Conservation (phyloP, 2,329 filamentous ascomycete genomes). For the Cytospora schulzeri region DNA sequence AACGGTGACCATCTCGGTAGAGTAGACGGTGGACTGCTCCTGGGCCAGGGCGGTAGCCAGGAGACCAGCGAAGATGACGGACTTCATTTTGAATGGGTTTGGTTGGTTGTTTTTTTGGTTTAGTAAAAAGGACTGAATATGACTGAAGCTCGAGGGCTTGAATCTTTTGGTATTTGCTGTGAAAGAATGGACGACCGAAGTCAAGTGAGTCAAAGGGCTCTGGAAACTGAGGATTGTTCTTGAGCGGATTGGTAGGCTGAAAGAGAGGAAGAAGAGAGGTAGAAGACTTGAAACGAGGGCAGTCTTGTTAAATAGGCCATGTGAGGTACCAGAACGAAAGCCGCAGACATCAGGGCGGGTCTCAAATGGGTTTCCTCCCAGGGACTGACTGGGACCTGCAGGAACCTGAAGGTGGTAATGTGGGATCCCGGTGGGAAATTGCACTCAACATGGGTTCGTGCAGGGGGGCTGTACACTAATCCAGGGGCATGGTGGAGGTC, state of each 20-base stretch:
- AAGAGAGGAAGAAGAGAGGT: conserved; percentile 32
- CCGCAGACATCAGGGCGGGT: conserved; percentile 1
- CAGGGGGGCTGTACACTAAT: conserved; percentile 32
- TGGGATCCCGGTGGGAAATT: conserved; percentile 29
- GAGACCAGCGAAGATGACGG: conserved; percentile 50
- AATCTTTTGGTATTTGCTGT: conserved; percentile 27
- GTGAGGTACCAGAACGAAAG: background rate
- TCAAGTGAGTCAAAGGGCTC: conserved; percentile 38
- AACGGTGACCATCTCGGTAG: conserved; percentile 61
- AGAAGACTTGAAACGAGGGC: conserved; percentile 28
- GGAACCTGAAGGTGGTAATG: conserved; percentile 3
- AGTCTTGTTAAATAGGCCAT: conserved; percentile 39
- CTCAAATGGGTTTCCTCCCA: conserved; percentile 10
- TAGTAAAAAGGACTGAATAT: conserved; percentile 27
- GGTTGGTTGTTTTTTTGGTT: conserved; percentile 29
- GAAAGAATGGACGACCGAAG: conserved; percentile 48
- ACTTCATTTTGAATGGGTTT: conserved; percentile 63
- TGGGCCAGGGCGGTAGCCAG: conserved; percentile 50
- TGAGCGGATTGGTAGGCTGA: conserved; percentile 40
- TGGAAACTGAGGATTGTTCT: conserved; percentile 28
- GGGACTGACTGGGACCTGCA: background rate
- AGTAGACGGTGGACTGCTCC: conserved; percentile 52
- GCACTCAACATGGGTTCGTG: conserved; percentile 30
- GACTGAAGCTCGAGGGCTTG: conserved; percentile 36
- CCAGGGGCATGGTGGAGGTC: conserved; percentile 36